phyloP scores from a whole-genome alignment of 345 rosid genomes.

The Brassica cretica region DNA sequence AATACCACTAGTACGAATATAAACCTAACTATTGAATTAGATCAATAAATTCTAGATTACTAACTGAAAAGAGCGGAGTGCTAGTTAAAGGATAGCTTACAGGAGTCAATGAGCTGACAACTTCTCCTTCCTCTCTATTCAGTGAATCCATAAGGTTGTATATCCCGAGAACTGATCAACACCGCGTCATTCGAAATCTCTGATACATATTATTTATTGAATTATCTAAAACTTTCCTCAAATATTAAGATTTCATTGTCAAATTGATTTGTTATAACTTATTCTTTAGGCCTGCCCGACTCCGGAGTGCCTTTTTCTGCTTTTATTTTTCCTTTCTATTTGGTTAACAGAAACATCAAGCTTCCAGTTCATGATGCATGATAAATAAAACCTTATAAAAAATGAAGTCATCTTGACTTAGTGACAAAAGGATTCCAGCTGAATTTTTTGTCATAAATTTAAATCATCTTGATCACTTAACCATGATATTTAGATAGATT shows the following conservation, averaged over 20 bases:
- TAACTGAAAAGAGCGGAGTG: neutral
- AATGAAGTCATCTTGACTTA: too few species aligned
- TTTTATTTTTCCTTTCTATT: neutral
- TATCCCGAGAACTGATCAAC: conserved; percentile 36
- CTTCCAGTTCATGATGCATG: neutral
- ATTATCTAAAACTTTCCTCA: conserved; percentile 2
- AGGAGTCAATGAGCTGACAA: conserved; percentile 1
- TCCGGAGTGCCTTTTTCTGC: neutral
- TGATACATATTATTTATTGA: conserved; percentile 15
- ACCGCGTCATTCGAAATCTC: conserved; percentile 36
- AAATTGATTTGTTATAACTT: conserved; percentile 5
- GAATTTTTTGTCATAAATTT: too few species aligned
- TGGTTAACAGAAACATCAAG: neutral
- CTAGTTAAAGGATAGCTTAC: neutral
- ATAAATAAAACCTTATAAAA: neutral
- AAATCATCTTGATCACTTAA: too few species aligned
- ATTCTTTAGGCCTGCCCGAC: conserved; percentile 6
- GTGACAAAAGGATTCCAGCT: too few species aligned
- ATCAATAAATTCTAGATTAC: neutral
- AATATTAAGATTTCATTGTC: conserved; percentile 17
- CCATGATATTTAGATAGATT: too few species aligned
- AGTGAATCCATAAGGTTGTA: conserved; percentile 7
- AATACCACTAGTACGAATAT: neutral
- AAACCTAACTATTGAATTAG: neutral
- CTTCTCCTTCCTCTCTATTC: neutral